Percentiles rank a stretch among this genome's conserved stretches.
Evolutionary conservation across 176 grass and related monocot genomes (phyloP).

Genomic region (Rhynchospora tenuis): DNA sequence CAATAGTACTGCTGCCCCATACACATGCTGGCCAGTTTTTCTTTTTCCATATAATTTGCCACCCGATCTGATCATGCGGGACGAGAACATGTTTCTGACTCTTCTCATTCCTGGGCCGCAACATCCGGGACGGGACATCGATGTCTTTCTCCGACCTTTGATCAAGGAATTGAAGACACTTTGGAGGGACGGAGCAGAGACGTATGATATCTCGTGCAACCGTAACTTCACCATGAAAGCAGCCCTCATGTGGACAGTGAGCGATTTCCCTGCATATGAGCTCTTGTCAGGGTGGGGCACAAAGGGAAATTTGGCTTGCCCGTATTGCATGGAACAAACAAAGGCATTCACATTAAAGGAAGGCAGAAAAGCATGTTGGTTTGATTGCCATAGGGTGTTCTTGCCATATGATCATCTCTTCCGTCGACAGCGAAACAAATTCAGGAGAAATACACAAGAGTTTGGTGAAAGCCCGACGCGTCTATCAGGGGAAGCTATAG

Average conservation of each 20-base stretch:
- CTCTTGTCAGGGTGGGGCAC: constrained; percentile 19
- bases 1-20: background rate
- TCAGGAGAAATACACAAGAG: background rate
- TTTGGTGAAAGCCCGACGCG: background rate
- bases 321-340: background rate
- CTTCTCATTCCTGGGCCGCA: background rate
- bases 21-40: constrained; percentile 18
- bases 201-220: constrained; percentile 5
- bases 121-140: background rate
- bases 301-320: background rate
- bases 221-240: constrained; percentile 12
- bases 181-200: background rate
- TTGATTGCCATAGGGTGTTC: background rate
- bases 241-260: background rate
- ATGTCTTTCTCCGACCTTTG: constrained; percentile 9
- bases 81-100: background rate
- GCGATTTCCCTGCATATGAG: constrained; percentile 8
- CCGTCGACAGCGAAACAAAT: background rate
- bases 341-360: background rate
- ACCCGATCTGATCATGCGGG: background rate
- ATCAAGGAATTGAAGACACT: background rate
- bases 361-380: constrained; percentile 1
- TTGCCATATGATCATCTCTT: background rate
- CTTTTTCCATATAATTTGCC: constrained; percentile 18
- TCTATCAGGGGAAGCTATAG: background rate